Conservation (phyloP, 495 filamentous ascomycete genomes). For the Friedmanniomyces endolithicus region DNA sequence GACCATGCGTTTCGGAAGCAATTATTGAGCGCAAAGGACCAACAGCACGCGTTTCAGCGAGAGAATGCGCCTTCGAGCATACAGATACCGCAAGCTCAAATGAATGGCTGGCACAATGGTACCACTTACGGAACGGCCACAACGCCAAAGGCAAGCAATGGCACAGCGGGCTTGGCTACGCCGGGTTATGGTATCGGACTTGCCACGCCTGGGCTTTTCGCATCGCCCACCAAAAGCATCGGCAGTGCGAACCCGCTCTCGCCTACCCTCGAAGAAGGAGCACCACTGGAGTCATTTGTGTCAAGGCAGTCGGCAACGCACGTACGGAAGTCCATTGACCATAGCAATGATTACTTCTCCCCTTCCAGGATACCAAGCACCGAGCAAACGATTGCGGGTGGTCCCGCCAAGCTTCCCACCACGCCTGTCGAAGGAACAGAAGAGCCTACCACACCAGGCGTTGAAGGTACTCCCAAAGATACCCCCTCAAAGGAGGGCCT, state of each 20-base stretch:
- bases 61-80: slow-evolving; percentile 52
- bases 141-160: slow-evolving; percentile 56
- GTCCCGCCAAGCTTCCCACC: slow-evolving; percentile 29
- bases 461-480: slow-evolving; percentile 57
- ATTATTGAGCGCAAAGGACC: slow-evolving; percentile 43
- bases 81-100: slow-evolving; percentile 42
- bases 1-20: slow-evolving; percentile 60
- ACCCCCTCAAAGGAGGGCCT: slow-evolving; percentile 54
- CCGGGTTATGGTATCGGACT: slow-evolving; percentile 67
- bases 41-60: slow-evolving; percentile 46
- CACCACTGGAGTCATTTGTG: slow-evolving; percentile 30
- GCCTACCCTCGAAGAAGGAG: slow-evolving; percentile 41
- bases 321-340: slow-evolving; percentile 37
- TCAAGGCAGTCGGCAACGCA: slow-evolving; percentile 33
- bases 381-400: slow-evolving; percentile 7
- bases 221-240: slow-evolving; percentile 25
- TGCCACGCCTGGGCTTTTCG: slow-evolving; percentile 48
- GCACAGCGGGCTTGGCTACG: slow-evolving; percentile 46
- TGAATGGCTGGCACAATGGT: slow-evolving; percentile 34
- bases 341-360: slow-evolving; percentile 56
- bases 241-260: slow-evolving; percentile 31
- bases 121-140: slow-evolving; percentile 30
- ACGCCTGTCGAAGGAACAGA: slow-evolving; percentile 42
- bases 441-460: slow-evolving; percentile 34
- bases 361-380: slow-evolving; percentile 9